phyloP scores from a whole-genome alignment of 306 rosid genomes.

The Quercus alba region DNA sequence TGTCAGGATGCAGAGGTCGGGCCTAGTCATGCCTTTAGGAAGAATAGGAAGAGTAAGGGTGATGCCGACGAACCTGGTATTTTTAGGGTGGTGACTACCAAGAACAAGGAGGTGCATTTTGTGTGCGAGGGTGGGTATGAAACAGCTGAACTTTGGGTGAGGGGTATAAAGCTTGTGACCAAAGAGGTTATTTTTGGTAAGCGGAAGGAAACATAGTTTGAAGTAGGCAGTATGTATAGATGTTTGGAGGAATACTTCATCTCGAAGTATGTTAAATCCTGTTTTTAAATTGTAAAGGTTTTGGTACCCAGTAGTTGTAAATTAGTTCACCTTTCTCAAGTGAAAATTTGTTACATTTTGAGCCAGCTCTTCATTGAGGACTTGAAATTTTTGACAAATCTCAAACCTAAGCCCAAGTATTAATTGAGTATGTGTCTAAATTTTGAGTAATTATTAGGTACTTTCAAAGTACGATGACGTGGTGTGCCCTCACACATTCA shows the following conservation, averaged over 20 bases:
- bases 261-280: slow-evolving; percentile 55
- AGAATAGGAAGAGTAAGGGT: slow-evolving; percentile 51
- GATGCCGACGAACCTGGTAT: slow-evolving; percentile 66
- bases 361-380: too few relatives aligned
- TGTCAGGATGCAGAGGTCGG: slow-evolving; percentile 68
- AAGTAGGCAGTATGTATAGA: slow-evolving; percentile 35
- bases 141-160: slow-evolving; percentile 81
- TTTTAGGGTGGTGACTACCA: slow-evolving; percentile 70
- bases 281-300: slow-evolving; percentile 34
- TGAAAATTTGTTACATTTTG: not conserved
- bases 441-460: too few relatives aligned
- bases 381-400: too few relatives aligned
- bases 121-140: slow-evolving; percentile 72
- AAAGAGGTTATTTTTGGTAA: slow-evolving; percentile 42
- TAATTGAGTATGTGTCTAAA: too few relatives aligned
- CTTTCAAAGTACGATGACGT: fast-evolving
- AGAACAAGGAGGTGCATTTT: slow-evolving; percentile 80
- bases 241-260: slow-evolving; percentile 51
- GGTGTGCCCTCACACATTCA: too few relatives aligned
- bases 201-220: slow-evolving; percentile 19
- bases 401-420: too few relatives aligned
- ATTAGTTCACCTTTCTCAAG: slow-evolving; percentile 4
- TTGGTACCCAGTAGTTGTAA: slow-evolving; percentile 32
- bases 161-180: slow-evolving; percentile 77
- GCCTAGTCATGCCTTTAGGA: slow-evolving; percentile 50